Percentiles rank a stretch among this genome's conserved stretches.
Conservation (phyloP, 2,329 filamentous ascomycete genomes). For the Epichloe sp. region DNA sequence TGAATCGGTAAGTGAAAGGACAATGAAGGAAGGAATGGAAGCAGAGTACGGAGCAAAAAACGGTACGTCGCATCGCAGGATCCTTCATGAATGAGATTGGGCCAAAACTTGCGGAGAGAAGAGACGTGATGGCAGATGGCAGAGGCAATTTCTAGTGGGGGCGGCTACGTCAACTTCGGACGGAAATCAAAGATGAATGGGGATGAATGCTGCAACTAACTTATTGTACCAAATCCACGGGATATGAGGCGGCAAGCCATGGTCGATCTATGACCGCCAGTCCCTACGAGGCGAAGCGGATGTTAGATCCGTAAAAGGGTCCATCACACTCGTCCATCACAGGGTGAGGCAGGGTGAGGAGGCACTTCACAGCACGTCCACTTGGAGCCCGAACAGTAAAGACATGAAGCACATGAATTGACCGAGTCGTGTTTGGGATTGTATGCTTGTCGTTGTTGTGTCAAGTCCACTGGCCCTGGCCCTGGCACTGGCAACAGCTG, state of each 20-base stretch:
- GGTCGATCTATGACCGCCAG: not conserved
- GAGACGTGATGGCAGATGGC: constrained; percentile 1
- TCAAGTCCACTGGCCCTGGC: too few relatives aligned
- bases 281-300: too few relatives aligned
- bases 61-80: not conserved
- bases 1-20: not conserved
- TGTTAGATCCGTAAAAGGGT: too few relatives aligned
- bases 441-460: too few relatives aligned
- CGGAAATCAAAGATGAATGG: not conserved
- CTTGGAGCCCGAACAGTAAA: too few relatives aligned
- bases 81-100: not conserved
- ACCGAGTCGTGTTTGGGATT: too few relatives aligned
- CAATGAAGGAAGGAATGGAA: not conserved
- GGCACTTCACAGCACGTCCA: too few relatives aligned
- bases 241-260: not conserved
- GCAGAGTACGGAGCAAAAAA: not conserved
- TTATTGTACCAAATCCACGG: not conserved
- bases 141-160: not conserved
- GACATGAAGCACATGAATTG: too few relatives aligned
- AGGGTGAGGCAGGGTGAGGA: too few relatives aligned
- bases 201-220: not conserved
- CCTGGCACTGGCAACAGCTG: too few relatives aligned
- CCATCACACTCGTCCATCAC: too few relatives aligned
- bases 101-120: constrained; percentile 3
- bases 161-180: not conserved